These are phyloP conservation scores for Melampsora abietis-canadensis DNA, from an alignment of 1,284 basidiomycete species.

Conservation along the genomic window DNA sequence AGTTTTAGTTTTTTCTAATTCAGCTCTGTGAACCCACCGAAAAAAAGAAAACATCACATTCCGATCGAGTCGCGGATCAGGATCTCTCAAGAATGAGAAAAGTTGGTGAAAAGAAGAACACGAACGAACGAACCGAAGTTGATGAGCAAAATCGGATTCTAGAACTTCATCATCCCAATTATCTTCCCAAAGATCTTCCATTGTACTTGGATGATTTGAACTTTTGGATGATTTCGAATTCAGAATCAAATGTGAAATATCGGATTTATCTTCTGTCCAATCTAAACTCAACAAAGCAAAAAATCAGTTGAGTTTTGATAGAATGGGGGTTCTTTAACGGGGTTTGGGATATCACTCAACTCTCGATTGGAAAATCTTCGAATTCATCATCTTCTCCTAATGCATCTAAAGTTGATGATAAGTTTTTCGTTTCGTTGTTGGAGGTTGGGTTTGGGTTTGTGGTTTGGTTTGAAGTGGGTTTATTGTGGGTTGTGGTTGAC, in stretches of 20 bases:
- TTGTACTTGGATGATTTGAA: constrained; percentile 13
- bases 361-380: constrained; percentile 43
- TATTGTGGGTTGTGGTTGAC: not conserved
- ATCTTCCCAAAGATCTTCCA: constrained; percentile 43
- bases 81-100: not conserved
- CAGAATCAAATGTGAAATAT: constrained; percentile 27
- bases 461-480: not conserved
- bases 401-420: constrained; percentile 15
- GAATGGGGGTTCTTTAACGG: not conserved
- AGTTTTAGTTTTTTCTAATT: constrained; percentile 38
- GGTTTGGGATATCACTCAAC: constrained; percentile 5
- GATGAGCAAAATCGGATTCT: constrained; percentile 43
- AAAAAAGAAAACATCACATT: not conserved
- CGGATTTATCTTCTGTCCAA: constrained; percentile 36
- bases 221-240: not conserved
- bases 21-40: constrained; percentile 27
- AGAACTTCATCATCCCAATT: constrained; percentile 44
- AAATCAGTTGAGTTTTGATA: not conserved
- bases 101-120: not conserved
- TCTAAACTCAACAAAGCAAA: not conserved
- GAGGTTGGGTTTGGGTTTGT: not conserved
- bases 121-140: constrained; percentile 13
- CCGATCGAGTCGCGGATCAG: no score
- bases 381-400: constrained; percentile 43
- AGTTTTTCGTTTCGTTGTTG: not conserved